A percentile compares a stretch with the other conserved stretches of the same genome.
These are phyloP conservation scores for Clarkia xantiana DNA, from an alignment of 345 rosid genomes.

Conservation along the genomic window DNA sequence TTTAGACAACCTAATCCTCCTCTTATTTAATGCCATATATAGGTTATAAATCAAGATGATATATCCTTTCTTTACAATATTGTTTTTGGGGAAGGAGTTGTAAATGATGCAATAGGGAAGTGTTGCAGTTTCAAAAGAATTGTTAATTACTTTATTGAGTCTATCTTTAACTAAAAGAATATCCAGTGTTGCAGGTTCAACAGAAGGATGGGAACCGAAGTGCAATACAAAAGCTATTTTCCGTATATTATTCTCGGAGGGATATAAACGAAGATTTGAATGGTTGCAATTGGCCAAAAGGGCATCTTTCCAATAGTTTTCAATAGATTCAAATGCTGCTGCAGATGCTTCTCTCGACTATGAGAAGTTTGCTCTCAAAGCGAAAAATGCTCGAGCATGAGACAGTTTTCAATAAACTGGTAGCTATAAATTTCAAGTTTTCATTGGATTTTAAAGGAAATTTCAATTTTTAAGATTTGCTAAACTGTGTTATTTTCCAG, in stretches of 20 bases:
- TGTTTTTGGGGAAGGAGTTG: conserved; percentile 70
- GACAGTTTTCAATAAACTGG: conserved; percentile 70
- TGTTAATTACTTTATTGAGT: no score
- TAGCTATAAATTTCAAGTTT: conserved; percentile 8
- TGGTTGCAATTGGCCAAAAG: conserved; percentile 49
- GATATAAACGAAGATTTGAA: conserved; percentile 56
- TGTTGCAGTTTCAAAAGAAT: no score
- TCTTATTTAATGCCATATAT: background rate
- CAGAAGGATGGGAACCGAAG: conserved; percentile 75
- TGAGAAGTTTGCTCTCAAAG: conserved; percentile 50
- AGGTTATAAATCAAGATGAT: conserved; percentile 72
- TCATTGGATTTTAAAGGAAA: background rate
- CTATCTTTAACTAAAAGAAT: no score
- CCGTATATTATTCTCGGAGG: conserved; percentile 53
- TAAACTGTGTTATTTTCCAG: conserved; percentile 24
- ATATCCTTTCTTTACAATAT: conserved; percentile 64
- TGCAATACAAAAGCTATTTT: conserved; percentile 55
- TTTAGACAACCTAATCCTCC: background rate
- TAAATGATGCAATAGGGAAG: conserved; percentile 74
- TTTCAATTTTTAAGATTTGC: background rate
- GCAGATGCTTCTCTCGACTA: conserved; percentile 30
- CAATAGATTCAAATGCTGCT: conserved; percentile 21
- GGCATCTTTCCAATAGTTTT: conserved; percentile 37
- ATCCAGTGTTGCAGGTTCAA: no score
- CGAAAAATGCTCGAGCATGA: conserved; percentile 77